phyloP scores from a whole-genome alignment of 1,139 yeast species.

The Magnusiomyces starmeri region DNA sequence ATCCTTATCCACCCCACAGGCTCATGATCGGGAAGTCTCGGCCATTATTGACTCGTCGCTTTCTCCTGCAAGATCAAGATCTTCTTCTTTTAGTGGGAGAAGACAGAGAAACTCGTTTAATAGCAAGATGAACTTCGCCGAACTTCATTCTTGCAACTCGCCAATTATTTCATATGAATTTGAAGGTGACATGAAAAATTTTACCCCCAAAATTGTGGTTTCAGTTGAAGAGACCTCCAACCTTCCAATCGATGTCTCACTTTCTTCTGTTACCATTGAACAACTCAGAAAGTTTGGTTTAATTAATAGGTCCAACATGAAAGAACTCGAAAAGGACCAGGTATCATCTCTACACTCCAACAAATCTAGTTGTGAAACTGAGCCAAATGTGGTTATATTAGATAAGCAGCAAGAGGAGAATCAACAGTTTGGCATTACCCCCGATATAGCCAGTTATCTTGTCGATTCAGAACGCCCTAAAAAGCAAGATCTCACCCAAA shows the following conservation, averaged over 20 bases:
- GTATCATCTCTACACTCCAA: background rate
- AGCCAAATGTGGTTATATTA: no score
- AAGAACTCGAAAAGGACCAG: background rate
- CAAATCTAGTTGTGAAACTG: no score
- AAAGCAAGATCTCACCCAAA: background rate
- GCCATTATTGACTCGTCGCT: background rate
- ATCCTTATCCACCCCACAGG: conserved; percentile 33
- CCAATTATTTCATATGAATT: conserved; percentile 22
- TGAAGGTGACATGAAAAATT: conserved; percentile 22
- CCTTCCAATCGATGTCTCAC: conserved; percentile 18
- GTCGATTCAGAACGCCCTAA: background rate
- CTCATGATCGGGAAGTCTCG: conserved; percentile 26
- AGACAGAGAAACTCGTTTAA: background rate
- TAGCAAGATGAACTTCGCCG: background rate
- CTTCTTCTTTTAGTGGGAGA: conserved; percentile 18
- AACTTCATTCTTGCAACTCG: conserved; percentile 1
- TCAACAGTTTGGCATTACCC: background rate
- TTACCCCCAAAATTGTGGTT: conserved; percentile 23
- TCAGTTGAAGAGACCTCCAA: conserved; percentile 19
- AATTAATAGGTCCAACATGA: background rate
- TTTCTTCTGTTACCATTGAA: conserved; percentile 17
- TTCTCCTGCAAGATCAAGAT: background rate
- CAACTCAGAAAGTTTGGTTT: conserved; percentile 13
- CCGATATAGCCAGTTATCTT: background rate
- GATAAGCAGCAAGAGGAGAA: no score